A percentile compares a stretch with the other conserved stretches of the same genome.
Evolutionary conservation across 2,329 filamentous ascomycete genomes (phyloP).

Genomic region (Colletotrichum tanaceti): DNA sequence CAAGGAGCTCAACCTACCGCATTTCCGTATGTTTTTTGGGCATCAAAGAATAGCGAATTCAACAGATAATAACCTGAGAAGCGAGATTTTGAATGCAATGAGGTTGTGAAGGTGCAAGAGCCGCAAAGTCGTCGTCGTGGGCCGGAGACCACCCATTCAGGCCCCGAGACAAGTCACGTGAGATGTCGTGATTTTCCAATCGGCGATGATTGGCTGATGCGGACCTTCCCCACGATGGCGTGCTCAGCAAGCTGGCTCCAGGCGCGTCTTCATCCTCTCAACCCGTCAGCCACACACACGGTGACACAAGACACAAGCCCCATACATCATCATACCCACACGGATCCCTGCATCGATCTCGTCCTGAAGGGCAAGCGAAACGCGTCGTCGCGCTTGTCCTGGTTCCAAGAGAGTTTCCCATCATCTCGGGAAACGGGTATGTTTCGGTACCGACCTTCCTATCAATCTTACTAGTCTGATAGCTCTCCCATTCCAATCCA

Average conservation of each 20-base stretch:
- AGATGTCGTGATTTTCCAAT: conserved; percentile 42
- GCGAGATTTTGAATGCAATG: conserved; percentile 10
- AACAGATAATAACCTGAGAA: conserved; percentile 23
- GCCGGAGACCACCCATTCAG: conserved; percentile 32
- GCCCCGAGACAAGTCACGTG: conserved; percentile 35
- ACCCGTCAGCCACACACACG: background rate
- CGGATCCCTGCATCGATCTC: conserved; percentile 26
- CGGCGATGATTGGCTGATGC: conserved; percentile 32
- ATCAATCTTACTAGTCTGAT: conserved; percentile 11
- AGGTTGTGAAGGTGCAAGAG: conserved; percentile 36
- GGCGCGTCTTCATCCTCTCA: too few relatives aligned
- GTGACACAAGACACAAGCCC: too few relatives aligned
- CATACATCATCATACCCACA: background rate
- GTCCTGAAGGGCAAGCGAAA: background rate
- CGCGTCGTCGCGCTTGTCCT: conserved; percentile 19
- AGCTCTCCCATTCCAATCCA: conserved; percentile 17
- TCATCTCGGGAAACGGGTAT: conserved; percentile 6
- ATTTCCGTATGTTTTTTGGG: conserved; percentile 26
- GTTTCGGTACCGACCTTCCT: conserved; percentile 32
- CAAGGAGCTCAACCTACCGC: conserved; percentile 38
- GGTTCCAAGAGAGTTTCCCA: conserved; percentile 10
- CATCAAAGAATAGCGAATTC: conserved; percentile 36
- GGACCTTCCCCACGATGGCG: conserved; percentile 31
- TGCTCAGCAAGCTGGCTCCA: conserved; percentile 24
- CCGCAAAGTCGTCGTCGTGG: conserved; percentile 34